phyloP scores from a whole-genome alignment of 352 stramenopile species.

The Pythium sp. region DNA sequence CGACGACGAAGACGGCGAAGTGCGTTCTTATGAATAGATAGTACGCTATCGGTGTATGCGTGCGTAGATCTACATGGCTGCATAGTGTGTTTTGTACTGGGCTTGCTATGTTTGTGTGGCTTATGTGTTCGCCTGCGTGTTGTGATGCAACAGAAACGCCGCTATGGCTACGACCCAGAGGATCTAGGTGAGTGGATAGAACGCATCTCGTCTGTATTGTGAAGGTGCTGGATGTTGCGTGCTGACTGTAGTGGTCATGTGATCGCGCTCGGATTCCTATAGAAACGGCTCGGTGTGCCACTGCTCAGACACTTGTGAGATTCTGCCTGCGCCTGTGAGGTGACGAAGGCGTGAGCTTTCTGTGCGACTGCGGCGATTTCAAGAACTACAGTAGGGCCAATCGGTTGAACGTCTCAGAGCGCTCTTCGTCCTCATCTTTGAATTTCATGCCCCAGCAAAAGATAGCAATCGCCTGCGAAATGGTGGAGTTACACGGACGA shows the following conservation, averaged over 20 bases:
- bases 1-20: constrained; percentile 38
- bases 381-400: no score
- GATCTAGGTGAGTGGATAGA: constrained; percentile 17
- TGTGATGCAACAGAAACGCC: constrained; percentile 8
- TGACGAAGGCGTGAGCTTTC: no score
- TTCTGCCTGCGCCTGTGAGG: no score
- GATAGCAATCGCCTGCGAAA: no score
- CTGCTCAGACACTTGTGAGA: no score
- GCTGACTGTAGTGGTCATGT: background rate
- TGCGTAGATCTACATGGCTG: background rate
- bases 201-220: background rate
- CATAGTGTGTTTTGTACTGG: background rate
- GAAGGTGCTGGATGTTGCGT: background rate
- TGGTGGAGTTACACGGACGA: background rate
- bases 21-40: background rate
- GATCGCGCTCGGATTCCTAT: background rate
- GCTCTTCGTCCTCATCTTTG: no score
- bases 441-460: no score
- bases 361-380: no score
- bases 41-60: constrained; percentile 1
- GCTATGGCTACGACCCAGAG: constrained; percentile 17
- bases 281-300: constrained; percentile 19
- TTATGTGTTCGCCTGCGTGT: background rate
- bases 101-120: background rate
- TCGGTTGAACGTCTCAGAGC: no score